Conservation (phyloP, 352 stramenopile species). For the Globisporangium camurandrum region DNA sequence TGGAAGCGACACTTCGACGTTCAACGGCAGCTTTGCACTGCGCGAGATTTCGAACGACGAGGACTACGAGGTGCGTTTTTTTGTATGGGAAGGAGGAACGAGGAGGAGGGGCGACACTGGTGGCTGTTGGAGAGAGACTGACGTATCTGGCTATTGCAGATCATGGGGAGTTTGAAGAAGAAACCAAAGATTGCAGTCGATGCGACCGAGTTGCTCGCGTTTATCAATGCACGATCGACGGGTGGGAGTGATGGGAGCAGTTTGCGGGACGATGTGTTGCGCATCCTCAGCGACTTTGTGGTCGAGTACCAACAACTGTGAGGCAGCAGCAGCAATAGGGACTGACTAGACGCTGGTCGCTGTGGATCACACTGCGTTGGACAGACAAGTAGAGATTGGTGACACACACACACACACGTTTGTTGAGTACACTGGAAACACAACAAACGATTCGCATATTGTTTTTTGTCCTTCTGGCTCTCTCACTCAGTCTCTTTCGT, state of each 20-base stretch:
- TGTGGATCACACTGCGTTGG: no score
- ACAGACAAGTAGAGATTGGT: no score
- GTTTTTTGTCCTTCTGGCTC: not conserved
- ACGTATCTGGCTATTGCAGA: constrained; percentile 21
- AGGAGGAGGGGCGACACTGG: no score
- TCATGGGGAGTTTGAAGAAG: constrained; percentile 45
- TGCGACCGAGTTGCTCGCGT: constrained; percentile 37
- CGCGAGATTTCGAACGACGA: constrained; percentile 85
- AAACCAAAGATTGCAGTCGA: constrained; percentile 35
- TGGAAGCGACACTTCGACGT: constrained; percentile 23
- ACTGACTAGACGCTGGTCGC: no score
- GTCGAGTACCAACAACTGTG: constrained; percentile 68
- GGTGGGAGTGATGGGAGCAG: no score
- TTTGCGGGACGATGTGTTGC: constrained; percentile 63
- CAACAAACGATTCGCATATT: no score
- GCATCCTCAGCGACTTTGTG: constrained; percentile 47
- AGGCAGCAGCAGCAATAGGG: no score
- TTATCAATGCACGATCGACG: constrained; percentile 32
- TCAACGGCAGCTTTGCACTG: constrained; percentile 65
- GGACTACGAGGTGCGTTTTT: constrained; percentile 66
- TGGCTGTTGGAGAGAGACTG: not conserved
- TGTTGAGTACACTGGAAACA: no score
- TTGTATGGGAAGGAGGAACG: not conserved
- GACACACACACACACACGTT: no score
- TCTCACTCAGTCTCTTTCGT: not conserved